Evolutionary conservation across 495 filamentous ascomycete species (phyloP), one percentile per base, ranked within the genome.

Genomic region (Aspergillus heteromorphus): DNA sequence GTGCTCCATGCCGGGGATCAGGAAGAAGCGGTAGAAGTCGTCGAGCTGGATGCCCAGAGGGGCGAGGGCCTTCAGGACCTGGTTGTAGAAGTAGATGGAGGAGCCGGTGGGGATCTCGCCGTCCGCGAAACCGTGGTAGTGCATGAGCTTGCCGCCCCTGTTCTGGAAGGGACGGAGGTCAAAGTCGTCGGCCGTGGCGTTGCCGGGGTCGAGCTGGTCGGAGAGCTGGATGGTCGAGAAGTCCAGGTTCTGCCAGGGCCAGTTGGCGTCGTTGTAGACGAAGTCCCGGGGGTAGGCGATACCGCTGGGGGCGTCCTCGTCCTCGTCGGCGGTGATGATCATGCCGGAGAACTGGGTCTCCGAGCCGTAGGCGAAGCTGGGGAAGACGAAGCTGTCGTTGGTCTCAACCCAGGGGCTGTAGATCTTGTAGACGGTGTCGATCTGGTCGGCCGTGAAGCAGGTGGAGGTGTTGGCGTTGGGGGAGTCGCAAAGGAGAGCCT

Each of bases 81-180:
- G 61, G 1, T 63, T 51, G 29, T 60, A 60, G 23, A 52, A 57
- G 43, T 63, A 60, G 13, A 57, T 31, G 25, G 48, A 42, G 9
- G 34, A 45, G 25, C 51, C 57, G 16, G 57, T 38, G 1, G 57
- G 40, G 17, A 63, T 48, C 21, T 27, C 58, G 0, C 66, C 73
- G 59, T 85, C 82, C 1, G 71, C 58, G 6, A 68, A 49, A 0
- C 81, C 80, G 51, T 83, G 80, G 60, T 83, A 83, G 40, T 75
- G 62, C 48, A 83, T 45, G 19, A 83, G 65, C 64, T 83, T 84
- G 29, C 78, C 78, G 6, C 80, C 79, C 19, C 65, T 65, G 6
- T 62, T 53, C 8, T 71, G 60, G 64, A 83, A 83, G 0, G 63
- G 54, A 0, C 71, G 59, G 40, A 84, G 60, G 52, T 80, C 72